Evolutionary conservation across 306 rosid species (phyloP).

Genomic region (Echinosophora koreensis): DNA sequence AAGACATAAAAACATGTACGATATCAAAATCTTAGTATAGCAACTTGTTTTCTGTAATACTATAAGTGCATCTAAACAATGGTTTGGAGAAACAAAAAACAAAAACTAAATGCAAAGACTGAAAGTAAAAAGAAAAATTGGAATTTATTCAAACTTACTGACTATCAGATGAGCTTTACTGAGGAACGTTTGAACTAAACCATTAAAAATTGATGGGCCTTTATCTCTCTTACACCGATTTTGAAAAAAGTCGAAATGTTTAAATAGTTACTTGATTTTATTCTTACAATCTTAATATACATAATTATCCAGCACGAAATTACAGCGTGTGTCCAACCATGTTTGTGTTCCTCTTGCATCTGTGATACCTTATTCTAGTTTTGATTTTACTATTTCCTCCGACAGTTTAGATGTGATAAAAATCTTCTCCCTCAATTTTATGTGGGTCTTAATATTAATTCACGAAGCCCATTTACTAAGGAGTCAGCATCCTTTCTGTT

Average conservation of each 20-base stretch:
- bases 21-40: not conserved
- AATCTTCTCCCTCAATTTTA: not conserved
- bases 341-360: not conserved
- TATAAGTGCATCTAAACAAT: not conserved
- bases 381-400: slow-evolving; percentile 12
- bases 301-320: not conserved
- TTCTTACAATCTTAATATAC: not conserved
- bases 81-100: not conserved
- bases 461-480: slow-evolving; percentile 1
- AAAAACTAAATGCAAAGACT: not conserved
- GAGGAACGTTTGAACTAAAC: not conserved
- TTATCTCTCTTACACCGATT: not conserved
- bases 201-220: not conserved
- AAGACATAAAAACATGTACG: not conserved
- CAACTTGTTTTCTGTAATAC: not conserved
- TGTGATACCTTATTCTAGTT: not conserved
- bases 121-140: not conserved
- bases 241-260: not conserved
- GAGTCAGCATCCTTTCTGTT: not conserved
- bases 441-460: not conserved
- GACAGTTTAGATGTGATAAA: not conserved
- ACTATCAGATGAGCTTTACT: too few relatives aligned
- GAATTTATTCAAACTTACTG: too few relatives aligned
- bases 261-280: not conserved
- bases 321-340: not conserved